Evolutionary conservation across 495 filamentous ascomycete genomes (phyloP).

Genomic region (Cercophora scortea): DNA sequence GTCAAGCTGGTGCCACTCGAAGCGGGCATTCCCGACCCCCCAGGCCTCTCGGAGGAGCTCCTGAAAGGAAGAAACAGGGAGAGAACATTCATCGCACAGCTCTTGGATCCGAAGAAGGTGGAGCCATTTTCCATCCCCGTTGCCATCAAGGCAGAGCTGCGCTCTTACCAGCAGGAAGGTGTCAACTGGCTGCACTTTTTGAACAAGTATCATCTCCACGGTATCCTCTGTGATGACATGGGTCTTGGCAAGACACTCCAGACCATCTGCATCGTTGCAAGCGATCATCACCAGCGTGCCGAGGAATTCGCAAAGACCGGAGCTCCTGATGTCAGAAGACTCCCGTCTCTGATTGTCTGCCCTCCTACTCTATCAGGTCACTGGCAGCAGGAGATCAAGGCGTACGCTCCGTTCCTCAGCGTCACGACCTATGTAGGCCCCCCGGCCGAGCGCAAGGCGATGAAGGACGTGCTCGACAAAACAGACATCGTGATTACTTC

Average conservation of each 20-base stretch:
- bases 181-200: slow-evolving; percentile 99
- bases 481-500: slow-evolving; percentile 95
- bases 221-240: slow-evolving; percentile 99
- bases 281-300: slow-evolving; percentile 87
- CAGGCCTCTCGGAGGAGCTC: slow-evolving; percentile 80
- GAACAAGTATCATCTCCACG: slow-evolving; percentile 94
- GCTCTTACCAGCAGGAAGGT: slow-evolving; percentile 96
- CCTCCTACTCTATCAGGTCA: slow-evolving; percentile 96
- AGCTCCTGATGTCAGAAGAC: slow-evolving; percentile 62
- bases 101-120: slow-evolving; percentile 91
- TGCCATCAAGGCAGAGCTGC: slow-evolving; percentile 89
- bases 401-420: slow-evolving; percentile 88
- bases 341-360: slow-evolving; percentile 92
- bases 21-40: slow-evolving; percentile 93
- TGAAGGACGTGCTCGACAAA: slow-evolving; percentile 57
- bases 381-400: slow-evolving; percentile 95
- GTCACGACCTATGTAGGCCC: slow-evolving; percentile 86
- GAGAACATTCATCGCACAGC: slow-evolving; percentile 91
- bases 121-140: slow-evolving; percentile 91
- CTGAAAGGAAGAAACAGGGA: slow-evolving; percentile 86
- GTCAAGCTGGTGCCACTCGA: slow-evolving; percentile 99
- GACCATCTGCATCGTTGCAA: slow-evolving; percentile 94
- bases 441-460: slow-evolving; percentile 63
- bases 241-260: slow-evolving; percentile 96
- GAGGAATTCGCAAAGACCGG: slow-evolving; percentile 80